Evolutionary conservation across 768 basidiomycete species (phyloP), one percentile per base, ranked within the genome.

Genomic region (Mycena galericulata): DNA sequence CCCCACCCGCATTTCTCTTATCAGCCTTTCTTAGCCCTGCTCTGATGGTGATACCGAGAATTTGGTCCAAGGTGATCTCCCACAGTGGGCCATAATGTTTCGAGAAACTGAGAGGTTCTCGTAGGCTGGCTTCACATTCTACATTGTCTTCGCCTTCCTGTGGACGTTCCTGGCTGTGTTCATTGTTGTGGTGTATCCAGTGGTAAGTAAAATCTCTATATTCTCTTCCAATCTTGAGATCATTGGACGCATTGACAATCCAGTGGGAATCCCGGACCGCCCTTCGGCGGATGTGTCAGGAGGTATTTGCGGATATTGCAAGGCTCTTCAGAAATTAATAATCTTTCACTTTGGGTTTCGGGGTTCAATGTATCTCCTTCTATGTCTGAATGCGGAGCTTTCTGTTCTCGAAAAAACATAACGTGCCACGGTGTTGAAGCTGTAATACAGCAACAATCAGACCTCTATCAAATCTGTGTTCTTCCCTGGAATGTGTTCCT

Each of bases 151-250:
- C 4, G 54, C 68, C 26, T 58, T 64, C 46, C 18, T 64, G 4
- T 69, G 68, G 68, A 64, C 62, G n/a, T 69, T 69, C 56, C 18
- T 59, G 17, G 68, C 68, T 3, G 50, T 57, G 1, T 57, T 57
- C 55, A 58, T 69, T 30, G 68, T 69, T 12, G 68, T 69, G 10
- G 0, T 69, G 4, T 69, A 60, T n/a, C 68, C 68, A 20, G 11
- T 69, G 40, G 67, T 68, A 34, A 38, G 60, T 15, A 40, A n/a
- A 40, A 27, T 18, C n/a, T 32, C 29, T 7, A 26, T 36, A 36
- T 36, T 36, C 6, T 36, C 34, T 14, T 6, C 34, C 14, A 7
- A n/a, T 36, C 34, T 36, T 14, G 34, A 36, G 8, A 6, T 36
- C 34, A 36, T 36, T 36, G 34, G 34, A 14, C 36, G 15, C 22